A percentile compares a stretch with the other conserved stretches of the same genome.
phyloP scores from a whole-genome alignment of 2,329 filamentous ascomycete genomes.

The Aphanoascus verrucosus region DNA sequence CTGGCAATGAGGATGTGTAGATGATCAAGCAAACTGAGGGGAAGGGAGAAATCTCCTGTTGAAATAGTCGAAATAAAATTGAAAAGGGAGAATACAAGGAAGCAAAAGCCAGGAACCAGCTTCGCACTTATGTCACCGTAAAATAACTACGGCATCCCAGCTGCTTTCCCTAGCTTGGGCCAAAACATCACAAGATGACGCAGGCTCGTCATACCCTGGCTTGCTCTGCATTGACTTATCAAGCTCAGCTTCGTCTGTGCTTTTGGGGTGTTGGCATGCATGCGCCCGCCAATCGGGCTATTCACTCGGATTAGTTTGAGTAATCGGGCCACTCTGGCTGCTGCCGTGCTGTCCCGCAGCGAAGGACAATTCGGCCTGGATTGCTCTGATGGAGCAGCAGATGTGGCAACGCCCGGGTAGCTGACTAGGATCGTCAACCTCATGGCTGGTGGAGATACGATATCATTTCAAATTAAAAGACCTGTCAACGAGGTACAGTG shows the following conservation, averaged over 20 bases:
- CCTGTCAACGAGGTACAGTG: no score
- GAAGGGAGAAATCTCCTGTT: background rate
- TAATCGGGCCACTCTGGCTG: background rate
- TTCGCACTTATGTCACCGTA: background rate
- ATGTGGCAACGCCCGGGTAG: conserved; percentile 1
- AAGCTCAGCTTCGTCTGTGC: background rate
- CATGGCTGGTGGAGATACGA: background rate
- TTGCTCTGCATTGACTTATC: background rate
- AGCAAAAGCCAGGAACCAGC: background rate
- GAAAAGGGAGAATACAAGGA: background rate
- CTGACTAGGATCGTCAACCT: conserved; percentile 1
- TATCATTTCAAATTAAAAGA: no score
- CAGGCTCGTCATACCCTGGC: background rate
- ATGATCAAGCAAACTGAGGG: no score
- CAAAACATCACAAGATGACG: conserved; percentile 1
- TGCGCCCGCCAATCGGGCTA: conserved; percentile 1
- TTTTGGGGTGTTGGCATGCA: background rate
- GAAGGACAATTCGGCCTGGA: background rate
- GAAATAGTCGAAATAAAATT: background rate
- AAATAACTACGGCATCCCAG: background rate
- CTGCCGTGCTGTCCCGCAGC: background rate
- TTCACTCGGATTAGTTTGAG: background rate
- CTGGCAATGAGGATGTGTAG: background rate
- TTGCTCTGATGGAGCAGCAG: background rate
- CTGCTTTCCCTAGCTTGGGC: background rate